Evolutionary conservation across 805 yeast genomes (phyloP).

Genomic region (Candida insectalens): DNA sequence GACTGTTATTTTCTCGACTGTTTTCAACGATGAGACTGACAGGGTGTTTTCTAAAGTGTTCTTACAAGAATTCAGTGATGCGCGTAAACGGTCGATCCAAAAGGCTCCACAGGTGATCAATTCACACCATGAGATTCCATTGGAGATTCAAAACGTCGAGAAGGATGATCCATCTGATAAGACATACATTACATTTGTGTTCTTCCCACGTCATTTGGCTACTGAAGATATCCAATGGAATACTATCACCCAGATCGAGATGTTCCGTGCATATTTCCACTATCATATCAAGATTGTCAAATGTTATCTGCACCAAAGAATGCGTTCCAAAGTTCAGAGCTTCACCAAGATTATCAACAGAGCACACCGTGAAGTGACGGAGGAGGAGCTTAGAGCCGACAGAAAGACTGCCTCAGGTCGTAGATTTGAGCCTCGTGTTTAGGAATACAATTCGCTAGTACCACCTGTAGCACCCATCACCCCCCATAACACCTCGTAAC

Average conservation of each 20-base stretch:
- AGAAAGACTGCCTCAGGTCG: conserved; percentile 70
- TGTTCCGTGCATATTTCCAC: conserved; percentile 95
- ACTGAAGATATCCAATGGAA: conserved; percentile 61
- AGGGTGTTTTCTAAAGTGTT: conserved; percentile 83
- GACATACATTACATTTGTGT: conserved; percentile 53
- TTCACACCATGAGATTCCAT: conserved; percentile 85
- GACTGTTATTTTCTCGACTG: conserved; percentile 89
- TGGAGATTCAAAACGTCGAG: conserved; percentile 53
- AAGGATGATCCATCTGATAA: conserved; percentile 26
- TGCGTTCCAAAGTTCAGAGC: conserved; percentile 92
- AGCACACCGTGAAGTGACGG: conserved; percentile 89
- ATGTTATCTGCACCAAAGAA: conserved; percentile 96
- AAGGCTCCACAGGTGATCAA: conserved; percentile 97
- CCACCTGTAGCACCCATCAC: too few relatives aligned
- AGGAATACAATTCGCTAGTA: too few relatives aligned
- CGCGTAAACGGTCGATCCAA: conserved; percentile 90
- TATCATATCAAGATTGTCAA: conserved; percentile 97
- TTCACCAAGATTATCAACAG: conserved; percentile 92
- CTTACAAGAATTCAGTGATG: conserved; percentile 90
- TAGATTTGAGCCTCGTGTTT: conserved; percentile 47
- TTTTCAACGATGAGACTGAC: conserved; percentile 95
- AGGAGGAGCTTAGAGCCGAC: conserved; percentile 39
- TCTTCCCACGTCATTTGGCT: conserved; percentile 72
- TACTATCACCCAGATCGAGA: conserved; percentile 83
- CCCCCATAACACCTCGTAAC: too few relatives aligned